A percentile compares a stretch with the other conserved stretches of the same genome.
Evolutionary conservation across 306 rosid genomes (phyloP).

Genomic region (Sicyos baderoa): DNA sequence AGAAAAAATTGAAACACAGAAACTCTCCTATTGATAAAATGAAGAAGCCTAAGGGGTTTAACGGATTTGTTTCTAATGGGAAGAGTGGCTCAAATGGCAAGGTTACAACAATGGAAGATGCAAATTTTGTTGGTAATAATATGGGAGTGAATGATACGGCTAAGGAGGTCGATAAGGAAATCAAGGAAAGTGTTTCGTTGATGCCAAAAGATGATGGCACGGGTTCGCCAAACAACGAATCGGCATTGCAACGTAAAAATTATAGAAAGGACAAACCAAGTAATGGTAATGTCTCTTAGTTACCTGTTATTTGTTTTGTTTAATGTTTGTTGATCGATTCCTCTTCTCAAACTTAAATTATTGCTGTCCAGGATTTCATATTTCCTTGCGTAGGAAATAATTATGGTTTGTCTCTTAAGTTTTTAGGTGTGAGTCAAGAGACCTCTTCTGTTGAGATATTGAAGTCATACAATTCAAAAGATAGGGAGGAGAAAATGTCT

Average conservation of each 20-base stretch:
- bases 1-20: conserved; percentile 46
- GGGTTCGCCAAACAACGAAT: conserved; percentile 1
- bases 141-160: conserved; percentile 17
- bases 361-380: too few relatives aligned
- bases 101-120: conserved; percentile 15
- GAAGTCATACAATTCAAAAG: conserved; percentile 30
- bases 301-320: conserved; percentile 17
- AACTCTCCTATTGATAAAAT: conserved; percentile 34
- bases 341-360: neutral
- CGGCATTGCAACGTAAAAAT: conserved; percentile 7
- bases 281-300: conserved; percentile 47
- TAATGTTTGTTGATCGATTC: neutral
- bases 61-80: conserved; percentile 28
- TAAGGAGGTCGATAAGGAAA: conserved; percentile 19
- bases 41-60: conserved; percentile 56
- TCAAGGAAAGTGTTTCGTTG: conserved; percentile 18
- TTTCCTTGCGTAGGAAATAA: neutral
- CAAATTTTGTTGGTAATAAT: conserved; percentile 24
- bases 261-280: conserved; percentile 21
- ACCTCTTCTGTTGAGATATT: conserved; percentile 36
- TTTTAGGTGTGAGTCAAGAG: conserved; percentile 49
- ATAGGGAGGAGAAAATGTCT: conserved; percentile 24
- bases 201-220: conserved; percentile 22
- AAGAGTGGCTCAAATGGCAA: conserved; percentile 18
- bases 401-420: conserved; percentile 27